Percentiles rank a stretch among this genome's conserved stretches.
Evolutionary conservation across 164 flowering plant genomes (phyloP).

Genomic region (Santalum album): DNA sequence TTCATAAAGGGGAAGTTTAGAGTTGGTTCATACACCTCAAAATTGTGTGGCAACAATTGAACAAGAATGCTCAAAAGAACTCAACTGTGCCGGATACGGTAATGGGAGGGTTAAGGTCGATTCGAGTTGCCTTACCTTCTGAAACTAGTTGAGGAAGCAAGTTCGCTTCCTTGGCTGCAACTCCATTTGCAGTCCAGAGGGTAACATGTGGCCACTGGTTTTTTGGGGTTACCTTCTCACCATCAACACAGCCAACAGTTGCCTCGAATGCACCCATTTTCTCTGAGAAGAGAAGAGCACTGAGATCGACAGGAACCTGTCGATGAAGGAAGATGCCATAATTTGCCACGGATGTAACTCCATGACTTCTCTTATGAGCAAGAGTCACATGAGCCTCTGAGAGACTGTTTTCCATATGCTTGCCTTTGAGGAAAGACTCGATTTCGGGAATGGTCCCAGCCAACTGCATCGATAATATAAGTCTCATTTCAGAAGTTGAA

Average conservation of each 20-base stretch:
- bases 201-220: constrained; percentile 96
- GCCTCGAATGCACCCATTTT: constrained; percentile 76
- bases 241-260: constrained; percentile 51
- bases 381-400: constrained; percentile 75
- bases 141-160: constrained; percentile 43
- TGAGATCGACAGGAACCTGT: constrained; percentile 55
- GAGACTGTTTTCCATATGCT: constrained; percentile 36
- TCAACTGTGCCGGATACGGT: constrained; percentile 33
- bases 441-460: constrained; percentile 34
- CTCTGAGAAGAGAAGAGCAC: constrained; percentile 56
- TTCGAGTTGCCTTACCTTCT: constrained; percentile 69
- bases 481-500: too few relatives aligned
- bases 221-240: constrained; percentile 56
- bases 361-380: constrained; percentile 91
- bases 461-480: constrained; percentile 29
- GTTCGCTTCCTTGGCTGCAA: constrained; percentile 73
- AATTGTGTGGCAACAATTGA: too few relatives aligned
- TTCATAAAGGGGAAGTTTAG: too few relatives aligned
- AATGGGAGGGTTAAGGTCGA: constrained; percentile 55
- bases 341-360: constrained; percentile 74
- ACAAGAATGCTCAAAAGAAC: constrained; percentile 20
- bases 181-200: constrained; percentile 75
- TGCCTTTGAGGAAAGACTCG: constrained; percentile 43
- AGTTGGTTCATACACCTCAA: too few relatives aligned
- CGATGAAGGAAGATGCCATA: constrained; percentile 49